Conservation (phyloP, 23 red algal species). For the Gracilaria gracilis region DNA sequence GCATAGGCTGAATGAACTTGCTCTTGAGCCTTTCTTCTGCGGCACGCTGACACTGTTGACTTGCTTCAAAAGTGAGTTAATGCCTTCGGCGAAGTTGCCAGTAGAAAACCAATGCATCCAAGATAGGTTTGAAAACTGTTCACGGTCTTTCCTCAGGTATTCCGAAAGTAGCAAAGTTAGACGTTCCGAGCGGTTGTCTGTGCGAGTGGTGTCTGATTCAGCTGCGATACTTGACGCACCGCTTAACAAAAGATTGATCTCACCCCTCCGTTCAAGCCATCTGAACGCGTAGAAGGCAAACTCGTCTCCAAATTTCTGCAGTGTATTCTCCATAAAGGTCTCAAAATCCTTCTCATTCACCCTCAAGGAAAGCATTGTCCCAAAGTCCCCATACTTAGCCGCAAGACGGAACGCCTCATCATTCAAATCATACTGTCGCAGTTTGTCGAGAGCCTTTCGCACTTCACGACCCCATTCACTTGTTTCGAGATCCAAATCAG, state of each 20-base stretch:
- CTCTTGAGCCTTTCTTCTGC: slow-evolving; percentile 29
- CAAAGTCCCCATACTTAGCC: slow-evolving; percentile 64
- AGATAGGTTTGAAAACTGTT: slow-evolving; percentile 40
- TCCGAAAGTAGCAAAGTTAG: slow-evolving; percentile 41
- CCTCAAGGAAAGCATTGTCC: slow-evolving; percentile 59
- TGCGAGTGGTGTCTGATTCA: neutral
- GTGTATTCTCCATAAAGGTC: slow-evolving; percentile 33
- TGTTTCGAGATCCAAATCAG: slow-evolving; percentile 21
- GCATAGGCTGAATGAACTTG: slow-evolving; percentile 41
- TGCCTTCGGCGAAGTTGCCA: slow-evolving; percentile 21
- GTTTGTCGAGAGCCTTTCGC: slow-evolving; percentile 20
- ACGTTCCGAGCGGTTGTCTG: slow-evolving; percentile 32
- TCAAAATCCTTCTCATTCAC: slow-evolving; percentile 39
- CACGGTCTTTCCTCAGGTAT: slow-evolving; percentile 52
- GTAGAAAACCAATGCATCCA: slow-evolving; percentile 63
- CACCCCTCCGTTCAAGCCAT: slow-evolving; percentile 64
- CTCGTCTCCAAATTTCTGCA: slow-evolving; percentile 62
- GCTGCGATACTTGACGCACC: slow-evolving; percentile 3
- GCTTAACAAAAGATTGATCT: slow-evolving; percentile 43
- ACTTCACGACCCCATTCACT: slow-evolving; percentile 44
- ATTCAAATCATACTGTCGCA: slow-evolving; percentile 41
- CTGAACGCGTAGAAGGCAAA: slow-evolving; percentile 61
- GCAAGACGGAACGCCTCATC: slow-evolving; percentile 56
- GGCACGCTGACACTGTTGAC: slow-evolving; percentile 19
- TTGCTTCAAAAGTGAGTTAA: slow-evolving; percentile 26